Evolutionary conservation across 441 rosid species (phyloP).

Genomic region (Breynia disticha): DNA sequence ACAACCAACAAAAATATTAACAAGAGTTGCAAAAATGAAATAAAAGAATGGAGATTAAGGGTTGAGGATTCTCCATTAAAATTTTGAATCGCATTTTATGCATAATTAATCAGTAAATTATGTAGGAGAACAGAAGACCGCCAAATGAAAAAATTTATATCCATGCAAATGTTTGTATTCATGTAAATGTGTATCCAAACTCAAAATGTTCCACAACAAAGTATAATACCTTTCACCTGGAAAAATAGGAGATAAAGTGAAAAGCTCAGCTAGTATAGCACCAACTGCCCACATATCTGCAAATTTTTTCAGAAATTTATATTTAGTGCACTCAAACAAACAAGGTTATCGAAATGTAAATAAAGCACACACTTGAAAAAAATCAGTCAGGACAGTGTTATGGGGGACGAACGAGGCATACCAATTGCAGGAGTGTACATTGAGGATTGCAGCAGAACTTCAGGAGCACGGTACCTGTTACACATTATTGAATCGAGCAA

Average conservation of each 20-base stretch:
- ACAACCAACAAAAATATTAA: too few relatives aligned
- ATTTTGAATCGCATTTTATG: too few relatives aligned
- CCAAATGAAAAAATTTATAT: constrained; percentile 1
- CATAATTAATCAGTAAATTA: not conserved
- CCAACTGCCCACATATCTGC: constrained; percentile 99
- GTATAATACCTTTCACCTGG: constrained; percentile 71
- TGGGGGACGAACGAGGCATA: constrained; percentile 19
- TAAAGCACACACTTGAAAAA: not conserved
- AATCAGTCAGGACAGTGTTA: not conserved
- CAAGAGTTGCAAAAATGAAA: too few relatives aligned
- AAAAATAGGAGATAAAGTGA: constrained; percentile 74
- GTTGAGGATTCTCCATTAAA: too few relatives aligned
- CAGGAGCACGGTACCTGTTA: constrained; percentile 93
- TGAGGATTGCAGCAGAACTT: constrained; percentile 82
- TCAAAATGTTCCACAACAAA: not conserved
- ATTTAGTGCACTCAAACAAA: constrained; percentile 17
- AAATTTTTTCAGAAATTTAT: constrained; percentile 8
- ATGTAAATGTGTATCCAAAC: too few relatives aligned
- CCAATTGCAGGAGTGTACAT: constrained; percentile 77
- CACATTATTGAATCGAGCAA: constrained; percentile 1
- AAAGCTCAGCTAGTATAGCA: constrained; percentile 84
- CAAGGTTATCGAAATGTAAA: not conserved
- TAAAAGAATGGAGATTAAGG: too few relatives aligned
- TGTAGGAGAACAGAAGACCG: not conserved
- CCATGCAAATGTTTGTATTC: constrained; percentile 1